Conservation (phyloP, 192 early-diverging fungal species). For the Umbelopsis ramanniana region DNA sequence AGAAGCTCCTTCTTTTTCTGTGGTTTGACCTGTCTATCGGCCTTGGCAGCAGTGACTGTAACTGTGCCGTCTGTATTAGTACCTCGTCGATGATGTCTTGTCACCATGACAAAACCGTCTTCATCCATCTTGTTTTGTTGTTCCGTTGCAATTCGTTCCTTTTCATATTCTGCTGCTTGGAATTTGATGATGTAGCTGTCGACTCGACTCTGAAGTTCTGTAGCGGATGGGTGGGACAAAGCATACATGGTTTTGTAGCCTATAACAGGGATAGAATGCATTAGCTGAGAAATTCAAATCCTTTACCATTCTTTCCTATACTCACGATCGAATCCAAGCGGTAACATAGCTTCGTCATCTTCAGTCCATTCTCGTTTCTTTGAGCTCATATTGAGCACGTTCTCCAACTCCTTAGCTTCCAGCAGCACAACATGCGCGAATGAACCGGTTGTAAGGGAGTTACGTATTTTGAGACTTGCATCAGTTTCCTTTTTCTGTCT, state of each 20-base stretch:
- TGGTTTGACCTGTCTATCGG: conserved; percentile 57
- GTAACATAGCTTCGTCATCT: conserved; percentile 48
- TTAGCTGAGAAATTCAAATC: background rate
- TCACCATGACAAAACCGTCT: conserved; percentile 91
- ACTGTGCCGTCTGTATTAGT: conserved; percentile 73
- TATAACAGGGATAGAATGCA: conserved; percentile 15
- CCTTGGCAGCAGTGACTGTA: conserved; percentile 58
- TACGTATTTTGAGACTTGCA: conserved; percentile 39
- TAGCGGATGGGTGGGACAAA: conserved; percentile 39
- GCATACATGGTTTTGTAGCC: conserved; percentile 30
- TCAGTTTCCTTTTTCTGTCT: conserved; percentile 35
- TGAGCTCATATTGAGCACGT: conserved; percentile 63
- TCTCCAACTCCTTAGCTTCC: conserved; percentile 65
- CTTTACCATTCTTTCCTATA: background rate
- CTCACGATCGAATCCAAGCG: conserved; percentile 56
- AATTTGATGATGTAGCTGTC: conserved; percentile 81
- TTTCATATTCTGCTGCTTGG: conserved; percentile 73
- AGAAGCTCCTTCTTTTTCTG: conserved; percentile 79
- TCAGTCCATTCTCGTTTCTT: conserved; percentile 64
- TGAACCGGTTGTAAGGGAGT: conserved; percentile 54
- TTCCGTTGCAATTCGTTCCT: conserved; percentile 64
- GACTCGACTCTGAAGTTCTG: conserved; percentile 62
- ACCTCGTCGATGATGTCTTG: conserved; percentile 66
- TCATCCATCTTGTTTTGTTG: conserved; percentile 85
- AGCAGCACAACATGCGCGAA: conserved; percentile 74